phyloP scores from a whole-genome alignment of 164 flowering plant species.

The Vitis cinerea region DNA sequence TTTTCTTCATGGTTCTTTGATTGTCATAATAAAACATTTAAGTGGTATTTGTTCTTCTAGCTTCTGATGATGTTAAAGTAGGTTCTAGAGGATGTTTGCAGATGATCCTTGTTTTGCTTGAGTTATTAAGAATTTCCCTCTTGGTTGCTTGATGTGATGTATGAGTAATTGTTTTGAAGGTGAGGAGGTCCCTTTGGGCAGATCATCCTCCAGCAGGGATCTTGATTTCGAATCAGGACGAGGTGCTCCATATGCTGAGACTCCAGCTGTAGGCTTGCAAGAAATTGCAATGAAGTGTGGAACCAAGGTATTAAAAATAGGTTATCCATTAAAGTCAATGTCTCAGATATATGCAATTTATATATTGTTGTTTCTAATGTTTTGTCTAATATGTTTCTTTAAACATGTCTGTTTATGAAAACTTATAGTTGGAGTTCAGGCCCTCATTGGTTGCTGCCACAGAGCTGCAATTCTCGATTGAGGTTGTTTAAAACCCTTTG shows the following conservation, averaged over 20 bases:
- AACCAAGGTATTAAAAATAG: slow-evolving; percentile 57
- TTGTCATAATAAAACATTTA: not conserved
- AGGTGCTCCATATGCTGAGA: slow-evolving; percentile 42
- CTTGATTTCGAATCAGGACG: slow-evolving; percentile 53
- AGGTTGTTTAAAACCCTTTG: slow-evolving; percentile 45
- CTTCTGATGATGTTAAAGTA: too few relatives aligned
- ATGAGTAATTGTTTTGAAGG: slow-evolving; percentile 33
- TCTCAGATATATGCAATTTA: not conserved
- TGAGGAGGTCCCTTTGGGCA: slow-evolving; percentile 50
- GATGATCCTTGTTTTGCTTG: too few relatives aligned
- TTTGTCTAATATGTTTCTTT: slow-evolving; percentile 2
- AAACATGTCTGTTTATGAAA: slow-evolving; percentile 12
- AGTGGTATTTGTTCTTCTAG: too few relatives aligned
- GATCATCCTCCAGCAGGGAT: slow-evolving; percentile 56
- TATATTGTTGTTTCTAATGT: not conserved
- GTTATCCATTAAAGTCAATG: not conserved
- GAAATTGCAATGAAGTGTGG: slow-evolving; percentile 88
- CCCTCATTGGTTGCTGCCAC: slow-evolving; percentile 50
- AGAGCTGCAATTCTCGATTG: slow-evolving; percentile 75
- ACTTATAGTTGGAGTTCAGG: slow-evolving; percentile 78
- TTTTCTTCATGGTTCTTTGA: not conserved
- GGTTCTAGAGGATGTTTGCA: too few relatives aligned
- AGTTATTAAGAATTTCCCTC: too few relatives aligned
- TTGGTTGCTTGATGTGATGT: not conserved
- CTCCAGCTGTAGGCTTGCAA: slow-evolving; percentile 58